Conservation (phyloP, 108 stramenopile genomes). For the Nitzschia inconspicua region DNA sequence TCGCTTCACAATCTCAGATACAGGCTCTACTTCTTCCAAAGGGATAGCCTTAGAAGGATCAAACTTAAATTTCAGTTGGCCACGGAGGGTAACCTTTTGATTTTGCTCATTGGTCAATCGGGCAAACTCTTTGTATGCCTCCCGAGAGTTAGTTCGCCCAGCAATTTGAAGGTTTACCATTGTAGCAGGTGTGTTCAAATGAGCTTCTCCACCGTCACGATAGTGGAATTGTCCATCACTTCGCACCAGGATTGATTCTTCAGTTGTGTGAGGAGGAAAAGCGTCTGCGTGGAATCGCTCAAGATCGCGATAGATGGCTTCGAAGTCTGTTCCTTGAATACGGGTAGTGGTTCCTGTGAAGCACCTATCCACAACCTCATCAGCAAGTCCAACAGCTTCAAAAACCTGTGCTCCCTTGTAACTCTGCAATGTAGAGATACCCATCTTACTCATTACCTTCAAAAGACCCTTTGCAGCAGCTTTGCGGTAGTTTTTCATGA, state of each 20-base stretch:
- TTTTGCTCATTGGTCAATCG: slow-evolving; percentile 85
- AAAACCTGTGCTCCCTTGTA: slow-evolving; percentile 97
- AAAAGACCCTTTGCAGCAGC: slow-evolving; percentile 93
- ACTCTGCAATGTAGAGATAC: slow-evolving; percentile 93
- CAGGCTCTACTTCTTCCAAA: slow-evolving; percentile 91
- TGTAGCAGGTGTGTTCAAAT: slow-evolving; percentile 91
- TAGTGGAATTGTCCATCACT: slow-evolving; percentile 97
- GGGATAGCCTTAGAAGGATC: slow-evolving; percentile 81
- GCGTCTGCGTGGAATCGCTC: slow-evolving; percentile 85
- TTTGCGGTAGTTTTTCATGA: slow-evolving; percentile 92
- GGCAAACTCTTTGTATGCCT: slow-evolving; percentile 93
- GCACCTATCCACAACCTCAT: slow-evolving; percentile 93
- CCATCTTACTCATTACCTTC: slow-evolving; percentile 98
- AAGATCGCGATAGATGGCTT: slow-evolving; percentile 93
- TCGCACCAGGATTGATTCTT: slow-evolving; percentile 72
- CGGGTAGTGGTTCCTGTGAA: slow-evolving; percentile 96
- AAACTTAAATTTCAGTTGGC: slow-evolving; percentile 90
- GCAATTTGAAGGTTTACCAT: slow-evolving; percentile 95
- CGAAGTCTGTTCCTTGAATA: slow-evolving; percentile 94
- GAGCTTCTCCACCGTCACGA: slow-evolving; percentile 95
- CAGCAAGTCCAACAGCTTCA: slow-evolving; percentile 94
- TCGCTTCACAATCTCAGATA: slow-evolving; percentile 87
- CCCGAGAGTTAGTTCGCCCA: slow-evolving; percentile 88
- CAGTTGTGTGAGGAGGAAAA: slow-evolving; percentile 58
- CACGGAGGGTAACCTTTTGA: slow-evolving; percentile 90